Evolutionary conservation across 352 stramenopile genomes (phyloP).

Genomic region (Saprolegnia parasitica): DNA sequence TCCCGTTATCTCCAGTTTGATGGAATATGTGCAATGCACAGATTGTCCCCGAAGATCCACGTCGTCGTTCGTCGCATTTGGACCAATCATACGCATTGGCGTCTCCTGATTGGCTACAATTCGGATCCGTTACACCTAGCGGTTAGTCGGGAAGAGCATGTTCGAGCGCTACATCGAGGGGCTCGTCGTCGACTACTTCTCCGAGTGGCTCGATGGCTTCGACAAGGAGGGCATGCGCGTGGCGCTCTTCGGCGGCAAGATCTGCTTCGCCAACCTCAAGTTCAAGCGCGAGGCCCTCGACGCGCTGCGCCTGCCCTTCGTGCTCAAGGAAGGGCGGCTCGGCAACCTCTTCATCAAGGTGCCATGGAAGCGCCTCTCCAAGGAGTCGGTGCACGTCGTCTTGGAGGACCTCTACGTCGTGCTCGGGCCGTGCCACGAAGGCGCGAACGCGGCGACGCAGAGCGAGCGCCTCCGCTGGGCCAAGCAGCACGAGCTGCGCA

Average conservation of each 20-base stretch:
- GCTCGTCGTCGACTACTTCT: slow-evolving; percentile 81
- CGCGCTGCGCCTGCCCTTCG: slow-evolving; percentile 75
- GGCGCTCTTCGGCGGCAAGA: slow-evolving; percentile 72
- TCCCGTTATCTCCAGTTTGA: no score
- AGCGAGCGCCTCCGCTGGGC: slow-evolving; percentile 56
- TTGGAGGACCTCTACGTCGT: slow-evolving; percentile 74
- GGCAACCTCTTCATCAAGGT: slow-evolving; percentile 73
- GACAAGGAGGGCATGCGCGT: slow-evolving; percentile 87
- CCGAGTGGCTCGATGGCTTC: slow-evolving; percentile 77
- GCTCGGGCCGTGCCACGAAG: slow-evolving; percentile 59
- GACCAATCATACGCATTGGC: no score
- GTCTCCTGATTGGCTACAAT: no score
- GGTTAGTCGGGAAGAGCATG: slow-evolving; percentile 36
- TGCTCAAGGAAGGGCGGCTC: slow-evolving; percentile 65
- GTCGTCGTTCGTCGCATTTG: no score
- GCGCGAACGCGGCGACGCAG: slow-evolving; percentile 48
- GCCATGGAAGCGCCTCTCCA: slow-evolving; percentile 78
- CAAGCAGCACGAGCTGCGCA: slow-evolving; percentile 77
- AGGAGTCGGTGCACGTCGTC: slow-evolving; percentile 66
- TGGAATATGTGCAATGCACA: no score
- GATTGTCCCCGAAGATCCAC: no score
- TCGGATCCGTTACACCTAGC: no score
- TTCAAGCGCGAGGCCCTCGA: slow-evolving; percentile 62
- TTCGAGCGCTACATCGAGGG: slow-evolving; percentile 84
- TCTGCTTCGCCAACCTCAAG: slow-evolving; percentile 74